Evolutionary conservation across 805 yeast species (phyloP), one percentile per base, ranked within the genome.

Genomic region (Candida sithepensis): DNA sequence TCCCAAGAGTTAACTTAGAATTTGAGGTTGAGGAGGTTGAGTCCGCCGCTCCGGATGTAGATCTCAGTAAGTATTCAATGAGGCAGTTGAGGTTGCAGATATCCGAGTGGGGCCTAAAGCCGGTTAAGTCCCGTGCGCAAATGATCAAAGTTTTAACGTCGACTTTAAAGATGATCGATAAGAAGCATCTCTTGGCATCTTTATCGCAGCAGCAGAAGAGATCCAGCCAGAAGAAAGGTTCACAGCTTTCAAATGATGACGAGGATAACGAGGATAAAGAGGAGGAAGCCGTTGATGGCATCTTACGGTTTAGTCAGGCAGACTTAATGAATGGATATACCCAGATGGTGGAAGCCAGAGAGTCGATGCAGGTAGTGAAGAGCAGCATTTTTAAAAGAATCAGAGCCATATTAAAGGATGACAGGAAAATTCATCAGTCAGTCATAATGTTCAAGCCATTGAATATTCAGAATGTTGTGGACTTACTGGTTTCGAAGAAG

Each of bases 101-200:
- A 42, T 48, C 49, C 8, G 58, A 54, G 19, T 70, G 73, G 74
- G 74, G 70, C 1, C 51, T 73, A 44, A 71, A 71, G 47, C 71
- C 72, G 2, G 60, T 58, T 6, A 64, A 57, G 51, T 58, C 68
- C 8, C 60, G 65, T 45, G 45, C 47, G 7, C 61, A 64, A 42
- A 70, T 70, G 75, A 52, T 71, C 10, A 55, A 63, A 28, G 49
- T 64, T 1, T 55, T 70, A 19, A 45, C 49, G 3, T 55, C 60
- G 8, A 57, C 61, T 8, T 44, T 55, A 33, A 55, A 55, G 41
- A 36, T 59, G 32, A 52, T 62, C 8, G 56, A 54, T 28, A 47
- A 42, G 22, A 43, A 47, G 5, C 28, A 26, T 20, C 22, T 47
- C 12, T 4, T 30, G 10, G 23, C 23, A 12, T 41, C 50, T 14